These are phyloP conservation scores for Moelleriella libera DNA, from an alignment of 2,329 filamentous ascomycete species.

Conservation along the genomic window DNA sequence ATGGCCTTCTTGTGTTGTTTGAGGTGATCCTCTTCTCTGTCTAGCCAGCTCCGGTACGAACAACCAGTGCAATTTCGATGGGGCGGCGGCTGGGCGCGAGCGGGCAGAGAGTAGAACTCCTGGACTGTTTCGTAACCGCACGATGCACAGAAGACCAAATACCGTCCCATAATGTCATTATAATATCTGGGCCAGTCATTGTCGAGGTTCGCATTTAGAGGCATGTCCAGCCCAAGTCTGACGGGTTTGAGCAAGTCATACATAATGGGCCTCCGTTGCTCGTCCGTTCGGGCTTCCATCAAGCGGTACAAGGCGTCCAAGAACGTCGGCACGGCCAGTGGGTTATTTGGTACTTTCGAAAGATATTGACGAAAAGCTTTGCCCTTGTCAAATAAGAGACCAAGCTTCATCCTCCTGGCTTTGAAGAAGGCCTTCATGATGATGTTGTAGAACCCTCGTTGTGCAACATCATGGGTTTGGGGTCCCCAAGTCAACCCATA, in stretches of 20 bases:
- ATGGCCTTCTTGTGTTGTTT: constrained; percentile 8
- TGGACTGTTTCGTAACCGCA: constrained; percentile 18
- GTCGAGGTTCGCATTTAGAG: constrained; percentile 2
- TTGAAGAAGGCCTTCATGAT: constrained; percentile 21
- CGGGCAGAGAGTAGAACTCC: constrained; percentile 13
- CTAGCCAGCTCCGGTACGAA: constrained; percentile 12
- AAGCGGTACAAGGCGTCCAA: constrained; percentile 19
- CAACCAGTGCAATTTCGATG: constrained; percentile 16
- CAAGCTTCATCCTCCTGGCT: constrained; percentile 13
- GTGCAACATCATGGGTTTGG: constrained; percentile 10
- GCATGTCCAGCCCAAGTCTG: constrained; percentile 8
- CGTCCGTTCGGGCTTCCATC: background rate
- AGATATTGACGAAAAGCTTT: constrained; percentile 17
- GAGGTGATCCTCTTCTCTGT: constrained; percentile 16
- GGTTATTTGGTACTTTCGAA: constrained; percentile 13
- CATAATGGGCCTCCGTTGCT: constrained; percentile 7
- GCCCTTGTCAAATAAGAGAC: constrained; percentile 14
- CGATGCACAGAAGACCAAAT: constrained; percentile 15
- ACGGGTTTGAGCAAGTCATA: constrained; percentile 21
- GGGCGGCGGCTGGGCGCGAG: constrained; percentile 3
- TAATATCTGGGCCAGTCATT: constrained; percentile 13
- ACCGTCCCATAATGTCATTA: constrained; percentile 9
- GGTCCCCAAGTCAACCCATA: constrained; percentile 18
- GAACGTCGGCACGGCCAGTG: constrained; percentile 14
- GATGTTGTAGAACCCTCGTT: constrained; percentile 18